These are phyloP conservation scores for Aquilaria yunnanensis DNA, from an alignment of 345 rosid species.

Conservation along the genomic window DNA sequence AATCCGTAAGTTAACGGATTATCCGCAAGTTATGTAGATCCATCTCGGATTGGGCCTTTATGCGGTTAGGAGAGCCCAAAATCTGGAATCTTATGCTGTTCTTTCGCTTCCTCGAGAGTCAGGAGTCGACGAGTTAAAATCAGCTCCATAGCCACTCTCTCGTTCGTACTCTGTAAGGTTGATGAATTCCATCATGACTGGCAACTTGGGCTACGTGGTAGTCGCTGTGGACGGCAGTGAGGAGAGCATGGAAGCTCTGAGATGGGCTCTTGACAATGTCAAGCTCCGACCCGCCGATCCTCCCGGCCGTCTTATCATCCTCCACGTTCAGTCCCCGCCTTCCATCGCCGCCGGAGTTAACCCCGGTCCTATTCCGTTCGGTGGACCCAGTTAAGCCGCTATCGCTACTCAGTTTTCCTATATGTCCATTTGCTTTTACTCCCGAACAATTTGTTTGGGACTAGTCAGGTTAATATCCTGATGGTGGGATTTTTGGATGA, in stretches of 20 bases:
- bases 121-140: too few species aligned
- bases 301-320: slow-evolving; percentile 47
- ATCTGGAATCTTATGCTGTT: too few species aligned
- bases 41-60: too few species aligned
- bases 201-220: slow-evolving; percentile 57
- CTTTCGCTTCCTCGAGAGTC: too few species aligned
- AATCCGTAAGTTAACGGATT: too few species aligned
- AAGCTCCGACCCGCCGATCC: slow-evolving; percentile 47
- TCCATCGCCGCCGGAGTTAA: slow-evolving; percentile 58
- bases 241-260: slow-evolving; percentile 82
- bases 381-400: slow-evolving; percentile 69
- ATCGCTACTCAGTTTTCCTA: not conserved
- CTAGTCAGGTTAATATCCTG: not conserved
- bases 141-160: too few species aligned
- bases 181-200: slow-evolving; percentile 24
- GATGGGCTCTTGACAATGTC: slow-evolving; percentile 74
- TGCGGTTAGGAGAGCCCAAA: too few species aligned
- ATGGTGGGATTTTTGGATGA: slow-evolving; percentile 4
- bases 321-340: slow-evolving; percentile 86
- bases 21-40: too few species aligned
- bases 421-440: not conserved
- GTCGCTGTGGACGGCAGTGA: slow-evolving; percentile 88
- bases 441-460: slow-evolving; percentile 5
- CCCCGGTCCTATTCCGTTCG: slow-evolving; percentile 88
- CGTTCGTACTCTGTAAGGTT: too few species aligned